phyloP scores from a whole-genome alignment of 495 filamentous ascomycete species.

The Jackrogersella multiformis region DNA sequence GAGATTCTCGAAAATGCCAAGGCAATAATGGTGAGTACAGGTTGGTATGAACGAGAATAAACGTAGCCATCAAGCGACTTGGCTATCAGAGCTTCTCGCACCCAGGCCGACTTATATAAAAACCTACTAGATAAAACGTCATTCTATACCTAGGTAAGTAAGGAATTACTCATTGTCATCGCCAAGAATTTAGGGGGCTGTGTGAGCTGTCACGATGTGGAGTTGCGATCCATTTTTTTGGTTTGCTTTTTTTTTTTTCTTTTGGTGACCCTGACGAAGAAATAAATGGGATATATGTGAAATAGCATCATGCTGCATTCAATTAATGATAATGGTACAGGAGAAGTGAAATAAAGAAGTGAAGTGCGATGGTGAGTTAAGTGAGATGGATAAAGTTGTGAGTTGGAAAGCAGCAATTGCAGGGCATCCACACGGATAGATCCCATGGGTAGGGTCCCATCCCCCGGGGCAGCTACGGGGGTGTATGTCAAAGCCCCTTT shows the following conservation, averaged over 20 bases:
- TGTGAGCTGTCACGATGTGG: slow-evolving; percentile 32
- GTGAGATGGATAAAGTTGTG: too few relatives aligned
- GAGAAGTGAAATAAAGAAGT: not conserved
- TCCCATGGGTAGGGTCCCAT: too few relatives aligned
- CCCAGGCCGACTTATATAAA: not conserved
- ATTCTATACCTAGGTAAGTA: not conserved
- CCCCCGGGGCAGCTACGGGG: too few relatives aligned
- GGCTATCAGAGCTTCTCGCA: not conserved
- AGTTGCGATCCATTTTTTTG: slow-evolving; percentile 26
- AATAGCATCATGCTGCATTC: not conserved
- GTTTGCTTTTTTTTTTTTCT: slow-evolving; percentile 7
- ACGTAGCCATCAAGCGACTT: slow-evolving; percentile 2
- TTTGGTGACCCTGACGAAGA: slow-evolving; percentile 5
- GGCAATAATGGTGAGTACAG: too few relatives aligned
- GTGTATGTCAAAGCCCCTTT: not conserved
- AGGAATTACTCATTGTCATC: slow-evolving; percentile 1
- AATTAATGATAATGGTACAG: not conserved
- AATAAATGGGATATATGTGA: not conserved
- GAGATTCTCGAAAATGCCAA: not conserved
- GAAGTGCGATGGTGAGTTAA: not conserved
- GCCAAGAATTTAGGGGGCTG: slow-evolving; percentile 32
- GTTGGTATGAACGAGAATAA: too few relatives aligned
- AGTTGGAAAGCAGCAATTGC: too few relatives aligned
- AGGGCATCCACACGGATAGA: too few relatives aligned
- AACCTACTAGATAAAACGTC: not conserved